Evolutionary conservation across 306 rosid genomes (phyloP).

Genomic region (Sesbania bispinosa): DNA sequence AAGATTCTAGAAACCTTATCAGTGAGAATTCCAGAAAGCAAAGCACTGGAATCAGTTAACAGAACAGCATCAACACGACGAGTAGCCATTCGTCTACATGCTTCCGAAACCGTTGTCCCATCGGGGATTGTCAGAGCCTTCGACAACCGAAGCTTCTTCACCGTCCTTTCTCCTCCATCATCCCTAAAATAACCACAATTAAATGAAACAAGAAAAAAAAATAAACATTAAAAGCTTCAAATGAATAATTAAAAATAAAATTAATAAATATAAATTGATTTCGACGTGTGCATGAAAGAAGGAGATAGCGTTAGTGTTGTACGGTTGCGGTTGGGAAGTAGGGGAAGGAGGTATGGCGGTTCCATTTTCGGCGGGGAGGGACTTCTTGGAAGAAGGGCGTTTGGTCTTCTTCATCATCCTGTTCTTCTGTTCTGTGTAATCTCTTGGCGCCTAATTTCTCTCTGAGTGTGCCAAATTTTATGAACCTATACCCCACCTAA

Average conservation of each 20-base stretch:
- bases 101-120: constrained; percentile 79
- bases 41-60: constrained; percentile 78
- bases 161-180: constrained; percentile 80
- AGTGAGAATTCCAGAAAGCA: constrained; percentile 88
- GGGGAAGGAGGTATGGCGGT: constrained; percentile 55
- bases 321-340: constrained; percentile 18
- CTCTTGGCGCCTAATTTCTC: not conserved
- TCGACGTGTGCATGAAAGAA: not conserved
- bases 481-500: not conserved
- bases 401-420: not conserved
- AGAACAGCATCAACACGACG: constrained; percentile 89
- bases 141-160: constrained; percentile 79
- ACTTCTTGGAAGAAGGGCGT: not conserved
- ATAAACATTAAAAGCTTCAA: not conserved
- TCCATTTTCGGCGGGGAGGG: constrained; percentile 6
- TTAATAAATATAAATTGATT: not conserved
- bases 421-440: too few species aligned
- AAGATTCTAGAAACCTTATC: constrained; percentile 55
- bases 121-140: constrained; percentile 94
- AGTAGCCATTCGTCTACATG: constrained; percentile 91
- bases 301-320: not conserved
- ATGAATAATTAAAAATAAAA: not conserved
- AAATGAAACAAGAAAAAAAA: not conserved
- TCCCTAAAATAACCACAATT: constrained; percentile 33
- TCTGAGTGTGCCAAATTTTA: not conserved